A percentile compares a stretch with the other conserved stretches of the same genome.
These are phyloP conservation scores for Canavalia gladiata DNA, from an alignment of 306 rosid genomes.

Conservation along the genomic window DNA sequence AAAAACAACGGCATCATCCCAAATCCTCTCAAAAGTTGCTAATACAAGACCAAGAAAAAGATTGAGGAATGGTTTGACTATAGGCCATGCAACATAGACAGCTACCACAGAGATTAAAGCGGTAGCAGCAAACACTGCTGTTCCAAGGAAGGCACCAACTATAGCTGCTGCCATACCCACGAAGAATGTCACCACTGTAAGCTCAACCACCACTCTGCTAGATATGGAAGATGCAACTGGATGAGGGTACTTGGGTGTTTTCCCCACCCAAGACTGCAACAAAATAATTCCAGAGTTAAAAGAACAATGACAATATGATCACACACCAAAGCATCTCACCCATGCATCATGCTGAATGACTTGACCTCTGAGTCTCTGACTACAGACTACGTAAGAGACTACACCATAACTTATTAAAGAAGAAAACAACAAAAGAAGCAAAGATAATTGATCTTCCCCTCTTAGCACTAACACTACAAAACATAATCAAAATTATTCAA, in stretches of 20 bases:
- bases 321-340: slow-evolving; percentile 37
- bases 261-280: slow-evolving; percentile 87
- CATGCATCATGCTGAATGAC: slow-evolving; percentile 43
- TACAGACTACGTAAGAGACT: neutral
- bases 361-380: slow-evolving; percentile 30
- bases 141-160: slow-evolving; percentile 86
- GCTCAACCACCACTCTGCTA: slow-evolving; percentile 93
- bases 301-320: slow-evolving; percentile 37
- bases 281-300: slow-evolving; percentile 37
- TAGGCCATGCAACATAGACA: slow-evolving; percentile 80
- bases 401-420: neutral
- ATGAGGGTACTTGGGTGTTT: slow-evolving; percentile 78
- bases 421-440: slow-evolving; percentile 7
- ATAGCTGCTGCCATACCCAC: slow-evolving; percentile 77
- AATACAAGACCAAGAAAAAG: slow-evolving; percentile 62
- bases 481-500: slow-evolving; percentile 33
- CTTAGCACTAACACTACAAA: slow-evolving; percentile 32
- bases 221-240: slow-evolving; percentile 93
- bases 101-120: slow-evolving; percentile 70
- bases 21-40: slow-evolving; percentile 74
- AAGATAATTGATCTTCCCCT: slow-evolving; percentile 26
- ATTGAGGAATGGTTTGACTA: slow-evolving; percentile 77
- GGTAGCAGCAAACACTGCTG: slow-evolving; percentile 86
- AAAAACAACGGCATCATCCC: slow-evolving; percentile 74
- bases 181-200: slow-evolving; percentile 65